Evolutionary conservation across 75 land plant genomes (phyloP).

Genomic region (Ceratopteris richardii): DNA sequence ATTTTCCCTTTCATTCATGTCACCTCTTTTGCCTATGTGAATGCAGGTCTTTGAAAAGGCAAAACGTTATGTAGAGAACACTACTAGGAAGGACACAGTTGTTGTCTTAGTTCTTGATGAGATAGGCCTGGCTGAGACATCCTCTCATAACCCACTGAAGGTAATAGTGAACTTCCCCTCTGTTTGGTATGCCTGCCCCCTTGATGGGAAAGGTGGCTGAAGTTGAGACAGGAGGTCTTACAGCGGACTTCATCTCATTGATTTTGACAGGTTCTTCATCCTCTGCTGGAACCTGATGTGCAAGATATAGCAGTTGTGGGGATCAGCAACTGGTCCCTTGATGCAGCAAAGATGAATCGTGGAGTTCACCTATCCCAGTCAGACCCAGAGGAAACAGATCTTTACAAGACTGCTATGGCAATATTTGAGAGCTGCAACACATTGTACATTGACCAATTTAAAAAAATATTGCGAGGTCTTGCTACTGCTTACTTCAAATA

Average conservation of each 20-base stretch:
- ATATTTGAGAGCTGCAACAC: constrained; percentile 2
- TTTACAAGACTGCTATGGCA: constrained; percentile 14
- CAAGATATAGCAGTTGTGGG: constrained; percentile 24
- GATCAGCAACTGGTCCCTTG: constrained; percentile 26
- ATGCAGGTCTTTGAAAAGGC: constrained; percentile 26
- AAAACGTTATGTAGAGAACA: constrained; percentile 17
- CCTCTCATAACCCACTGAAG: constrained; percentile 24
- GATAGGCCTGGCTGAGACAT: constrained; percentile 22
- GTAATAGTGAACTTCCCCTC: constrained; percentile 4
- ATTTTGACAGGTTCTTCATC: constrained; percentile 16
- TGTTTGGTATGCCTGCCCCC: no score
- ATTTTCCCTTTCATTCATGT: no score
- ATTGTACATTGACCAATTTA: background rate
- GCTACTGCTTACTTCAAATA: constrained; percentile 13
- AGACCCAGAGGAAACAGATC: constrained; percentile 17
- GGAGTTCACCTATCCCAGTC: constrained; percentile 24
- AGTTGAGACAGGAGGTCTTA: no score
- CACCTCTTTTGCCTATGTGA: no score
- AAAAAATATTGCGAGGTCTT: background rate
- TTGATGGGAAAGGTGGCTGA: no score
- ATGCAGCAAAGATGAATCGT: constrained; percentile 28
- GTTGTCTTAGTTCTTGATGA: constrained; percentile 25
- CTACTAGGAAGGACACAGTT: constrained; percentile 10
- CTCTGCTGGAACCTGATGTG: constrained; percentile 19
- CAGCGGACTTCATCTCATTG: no score